Conservation (phyloP, 1,284 basidiomycete genomes). For the Ceratobasidium sp. region DNA sequence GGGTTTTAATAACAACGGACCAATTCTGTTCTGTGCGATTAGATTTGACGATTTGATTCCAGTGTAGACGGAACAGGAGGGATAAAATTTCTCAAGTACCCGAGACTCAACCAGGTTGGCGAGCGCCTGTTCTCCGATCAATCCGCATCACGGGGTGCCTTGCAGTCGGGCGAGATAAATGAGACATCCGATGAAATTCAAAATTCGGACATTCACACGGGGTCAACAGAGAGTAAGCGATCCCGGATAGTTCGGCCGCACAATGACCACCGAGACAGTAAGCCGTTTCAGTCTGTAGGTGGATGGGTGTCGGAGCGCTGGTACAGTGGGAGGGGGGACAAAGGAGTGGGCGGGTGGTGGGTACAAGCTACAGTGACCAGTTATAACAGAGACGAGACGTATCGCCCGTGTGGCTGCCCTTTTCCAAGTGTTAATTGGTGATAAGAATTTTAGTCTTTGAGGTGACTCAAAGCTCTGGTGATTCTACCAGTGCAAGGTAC, state of each 20-base stretch:
- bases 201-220: neutral
- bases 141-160: too few species aligned
- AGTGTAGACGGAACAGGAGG: too few species aligned
- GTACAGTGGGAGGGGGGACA: neutral
- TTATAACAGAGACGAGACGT: neutral
- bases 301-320: neutral
- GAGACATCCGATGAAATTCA: too few species aligned
- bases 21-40: too few species aligned
- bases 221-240: neutral
- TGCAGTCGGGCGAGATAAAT: too few species aligned
- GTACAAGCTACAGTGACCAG: neutral
- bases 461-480: neutral
- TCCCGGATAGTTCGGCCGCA: neutral
- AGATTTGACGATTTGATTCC: too few species aligned
- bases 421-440: neutral
- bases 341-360: neutral
- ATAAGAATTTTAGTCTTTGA: neutral
- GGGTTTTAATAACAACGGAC: too few species aligned
- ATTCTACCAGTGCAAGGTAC: neutral
- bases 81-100: too few species aligned
- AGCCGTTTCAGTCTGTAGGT: neutral
- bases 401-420: neutral
- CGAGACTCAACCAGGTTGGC: too few species aligned
- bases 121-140: too few species aligned
- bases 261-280: neutral